Evolutionary conservation across 768 basidiomycete genomes (phyloP), one percentile per base, ranked within the genome.

Genomic region (Calvatia gigantea): DNA sequence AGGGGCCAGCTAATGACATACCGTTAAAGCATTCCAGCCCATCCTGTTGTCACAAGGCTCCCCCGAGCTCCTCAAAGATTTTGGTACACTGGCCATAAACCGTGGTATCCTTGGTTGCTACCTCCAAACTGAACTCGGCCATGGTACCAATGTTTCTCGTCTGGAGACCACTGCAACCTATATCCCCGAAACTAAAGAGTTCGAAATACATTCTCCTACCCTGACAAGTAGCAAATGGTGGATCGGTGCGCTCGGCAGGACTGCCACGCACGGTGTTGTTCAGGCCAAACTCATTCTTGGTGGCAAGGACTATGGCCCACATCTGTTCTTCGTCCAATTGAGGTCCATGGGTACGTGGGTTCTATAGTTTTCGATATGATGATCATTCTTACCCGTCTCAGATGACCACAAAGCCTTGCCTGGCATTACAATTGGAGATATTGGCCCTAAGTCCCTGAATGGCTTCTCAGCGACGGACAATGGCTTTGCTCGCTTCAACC

Each of bases 221-320:
- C 61, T 89, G 21, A 87, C 87, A 1, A 87, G 86, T 58, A 81
- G 75, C 59, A 92, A 92, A 65, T 92, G 89, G 88, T 92, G 89
- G 90, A 80, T 88, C 51, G 89, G 89, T 6, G 85, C 75, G 4
- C 70, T 88, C 12, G 89, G 83, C 0, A 85, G 83, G 69, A 85
- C 84, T 0, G 81, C 89, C 0, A 89, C 87, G 0, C 87, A 90
- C 64, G 87, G 87, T 4, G 78, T 88, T 12, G 80, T 91, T 0
- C 88, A 90, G 66, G 89, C 90, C 3, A 84, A 86, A 65, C 72
- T 92, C 8, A 81, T 87, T 33, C 71, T 90, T 0, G 75, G 69
- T 1, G 84, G 80, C 15, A 74, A 77, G 63, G 80, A 84, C 60
- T 67, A 81, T 49, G 89, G 89, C 0, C 87, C 88, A 2, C 87